Base-by-base conservation (phyloP, 148 eudicot genomes). In the Cornus kousa region DNA sequence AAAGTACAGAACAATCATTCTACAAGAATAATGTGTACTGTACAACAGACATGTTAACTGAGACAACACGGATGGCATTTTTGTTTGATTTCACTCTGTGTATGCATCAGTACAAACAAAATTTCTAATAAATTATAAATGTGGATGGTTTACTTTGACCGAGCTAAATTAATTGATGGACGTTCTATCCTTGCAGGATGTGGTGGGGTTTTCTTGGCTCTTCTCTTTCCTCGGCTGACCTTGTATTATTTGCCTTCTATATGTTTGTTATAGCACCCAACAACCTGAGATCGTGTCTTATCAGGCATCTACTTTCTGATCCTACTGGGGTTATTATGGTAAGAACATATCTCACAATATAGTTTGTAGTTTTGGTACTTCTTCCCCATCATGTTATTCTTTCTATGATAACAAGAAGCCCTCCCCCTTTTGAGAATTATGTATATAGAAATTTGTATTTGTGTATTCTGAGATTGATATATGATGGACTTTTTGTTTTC, bases 161-260 rank as follows among this genome's bases (percentile, higher is more conserved):
- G 16, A 22, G 40, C 67, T 64, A 57, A 16, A 48, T 24, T 37
- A 64, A 19, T 32, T 68, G 57, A 73, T 28, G 73, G n/a, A 31
- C 4, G 32, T 79, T 74, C 77, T 67, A 43, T 28, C 64, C 65
- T 75, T 81, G 84, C 92, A 95, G 99, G 99, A 95, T 95, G 99
- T 95, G 93, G 91, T 88, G 83, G 74, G 99, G 99, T 77, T 95
- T 95, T 81, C 96, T 95, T 0, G 94, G 97, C 8, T 95, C 99
- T 2, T 85, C 87, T 79, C 91, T 95, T 14, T 95, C 99, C 37
- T 93, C 97, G 4, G 86, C 80, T 4, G 99, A 95, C 86, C 94
- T 95, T 16, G 57, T 90, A 74, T 69, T 93, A 78, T 95, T 95
- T 84, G 97, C 99, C 24, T 87, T 95, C 64, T 90, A 90, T 68